Evolutionary conservation across 2,329 filamentous ascomycete genomes (phyloP).

Genomic region (Nothomitra cinnamomea): DNA sequence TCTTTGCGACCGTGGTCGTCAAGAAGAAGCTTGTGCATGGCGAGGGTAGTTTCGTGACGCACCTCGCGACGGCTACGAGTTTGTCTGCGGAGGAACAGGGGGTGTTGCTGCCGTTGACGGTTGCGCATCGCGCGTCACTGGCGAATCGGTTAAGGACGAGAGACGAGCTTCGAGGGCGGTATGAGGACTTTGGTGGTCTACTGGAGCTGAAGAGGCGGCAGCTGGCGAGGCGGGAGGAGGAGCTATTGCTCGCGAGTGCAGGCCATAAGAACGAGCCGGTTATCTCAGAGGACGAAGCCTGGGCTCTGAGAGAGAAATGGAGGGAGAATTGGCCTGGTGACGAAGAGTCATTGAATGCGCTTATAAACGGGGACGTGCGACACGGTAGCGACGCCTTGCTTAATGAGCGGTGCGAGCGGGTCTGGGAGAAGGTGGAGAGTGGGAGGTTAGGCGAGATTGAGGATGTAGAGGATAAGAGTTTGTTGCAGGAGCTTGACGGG

Average conservation of each 20-base stretch:
- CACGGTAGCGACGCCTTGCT: slow-evolving; percentile 45
- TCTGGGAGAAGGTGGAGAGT: slow-evolving; percentile 52
- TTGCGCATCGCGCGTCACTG: slow-evolving; percentile 57
- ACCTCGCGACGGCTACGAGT: slow-evolving; percentile 28
- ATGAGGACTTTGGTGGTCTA: slow-evolving; percentile 44
- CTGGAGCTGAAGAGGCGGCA: slow-evolving; percentile 45
- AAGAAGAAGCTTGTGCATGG: slow-evolving; percentile 26
- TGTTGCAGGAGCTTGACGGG: slow-evolving; percentile 54
- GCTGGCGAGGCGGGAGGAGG: slow-evolving; percentile 37
- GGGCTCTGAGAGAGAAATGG: slow-evolving; percentile 40
- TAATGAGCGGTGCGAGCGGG: slow-evolving; percentile 45
- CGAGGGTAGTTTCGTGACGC: slow-evolving; percentile 33
- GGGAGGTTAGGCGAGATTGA: slow-evolving; percentile 41
- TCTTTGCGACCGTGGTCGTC: slow-evolving; percentile 70
- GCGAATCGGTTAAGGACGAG: slow-evolving; percentile 41
- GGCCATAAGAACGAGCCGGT: slow-evolving; percentile 10
- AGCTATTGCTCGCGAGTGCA: slow-evolving; percentile 21
- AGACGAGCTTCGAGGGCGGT: slow-evolving; percentile 39
- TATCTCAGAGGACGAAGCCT: slow-evolving; percentile 22
- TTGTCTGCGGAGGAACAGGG: slow-evolving; percentile 18
- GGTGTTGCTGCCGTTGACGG: slow-evolving; percentile 43
- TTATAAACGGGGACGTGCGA: slow-evolving; percentile 49
- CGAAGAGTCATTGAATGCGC: slow-evolving; percentile 52
- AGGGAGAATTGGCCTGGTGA: slow-evolving; percentile 65
- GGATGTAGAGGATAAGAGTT: slow-evolving; percentile 26